Base-by-base conservation (phyloP, 2,329 filamentous ascomycete genomes). In the Mollisiaceae sp. region DNA sequence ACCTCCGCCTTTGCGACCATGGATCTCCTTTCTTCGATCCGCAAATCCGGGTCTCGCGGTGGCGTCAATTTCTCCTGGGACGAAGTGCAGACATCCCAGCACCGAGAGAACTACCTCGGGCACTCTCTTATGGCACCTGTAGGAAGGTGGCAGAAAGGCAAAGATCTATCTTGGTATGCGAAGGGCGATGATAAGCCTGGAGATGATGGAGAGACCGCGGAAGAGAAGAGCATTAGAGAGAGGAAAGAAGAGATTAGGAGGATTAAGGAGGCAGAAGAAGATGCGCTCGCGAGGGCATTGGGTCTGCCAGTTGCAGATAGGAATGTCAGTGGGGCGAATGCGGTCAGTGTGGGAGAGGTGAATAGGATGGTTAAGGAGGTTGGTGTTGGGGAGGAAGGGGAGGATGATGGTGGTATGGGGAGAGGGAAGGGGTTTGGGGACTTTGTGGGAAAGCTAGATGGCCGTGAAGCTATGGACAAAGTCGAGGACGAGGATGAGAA, bases 31-130 rank as follows among this genome's bases (percentile, higher is more conserved):
- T 92, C 94, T 66, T 93, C 91, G 50, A 91, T 99, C 68, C 92
- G 94, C 75, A 98, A 99, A 80, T 81, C 84, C 20, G 94, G 97
- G 78, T 95, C 93, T 73, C 90, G 95, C 71, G 95, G 95, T 75
- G 95, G 95, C 76, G 91, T 91, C 79, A 93, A 97, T 78, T 99
- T 99, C 82, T 94, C 90, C 80, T 98, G 95, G 95, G 91, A 94
- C 70, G 93, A 97, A 72, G 94, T 99, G 75, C 90, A 94, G 77
- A 88, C 84, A 70, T 96, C 93, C n/a, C 82, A 86, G 24, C 94
- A 97, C 75, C 93, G 95, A 78, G 94, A 99, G 79, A 97, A 89
- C 74, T 90, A 91, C 77, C 85, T 92, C 9, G 90, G 90, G 61
- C 90, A 92, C 77, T 91, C 88, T 20, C 77, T 92, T 58, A 92